Conservation (phyloP, 2,329 filamentous ascomycete species). For the Talaromyces sp. region DNA sequence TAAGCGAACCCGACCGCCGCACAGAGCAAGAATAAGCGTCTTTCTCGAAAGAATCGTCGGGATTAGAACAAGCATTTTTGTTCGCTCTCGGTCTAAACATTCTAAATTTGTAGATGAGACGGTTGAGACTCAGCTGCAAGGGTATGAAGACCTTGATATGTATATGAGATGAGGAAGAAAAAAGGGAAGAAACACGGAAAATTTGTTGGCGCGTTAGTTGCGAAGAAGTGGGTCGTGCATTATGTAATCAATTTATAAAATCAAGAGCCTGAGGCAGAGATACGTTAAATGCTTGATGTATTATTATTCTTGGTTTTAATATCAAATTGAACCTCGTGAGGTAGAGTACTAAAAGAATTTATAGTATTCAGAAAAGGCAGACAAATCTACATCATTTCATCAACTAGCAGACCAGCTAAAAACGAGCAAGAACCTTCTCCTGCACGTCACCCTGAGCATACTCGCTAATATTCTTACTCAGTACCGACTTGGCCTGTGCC, state of each 20-base stretch:
- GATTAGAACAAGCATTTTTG: conserved; percentile 43
- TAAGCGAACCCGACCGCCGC: conserved; percentile 44
- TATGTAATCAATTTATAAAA: background rate
- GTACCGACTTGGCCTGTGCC: conserved; percentile 64
- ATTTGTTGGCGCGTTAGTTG: background rate
- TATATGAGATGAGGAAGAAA: conserved; percentile 28
- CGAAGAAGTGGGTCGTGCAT: background rate
- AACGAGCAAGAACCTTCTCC: conserved; percentile 69
- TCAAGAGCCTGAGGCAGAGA: background rate
- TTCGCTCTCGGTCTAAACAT: conserved; percentile 42
- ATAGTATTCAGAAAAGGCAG: background rate
- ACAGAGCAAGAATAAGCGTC: conserved; percentile 18
- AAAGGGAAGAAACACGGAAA: conserved; percentile 17
- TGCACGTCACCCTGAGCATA: conserved; percentile 77
- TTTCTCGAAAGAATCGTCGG: conserved; percentile 30
- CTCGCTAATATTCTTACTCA: conserved; percentile 65
- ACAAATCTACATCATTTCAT: background rate
- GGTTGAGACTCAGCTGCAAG: conserved; percentile 36
- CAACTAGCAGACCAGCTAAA: conserved; percentile 32
- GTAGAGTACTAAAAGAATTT: no score
- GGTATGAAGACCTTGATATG: conserved; percentile 43
- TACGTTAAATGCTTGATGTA: background rate
- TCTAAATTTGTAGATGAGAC: conserved; percentile 43
- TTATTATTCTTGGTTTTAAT: background rate
- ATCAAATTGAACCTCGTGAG: background rate